Evolutionary conservation across 1,284 basidiomycete species (phyloP), one percentile per base, ranked within the genome.

Genomic region (Chalciporus sp.): DNA sequence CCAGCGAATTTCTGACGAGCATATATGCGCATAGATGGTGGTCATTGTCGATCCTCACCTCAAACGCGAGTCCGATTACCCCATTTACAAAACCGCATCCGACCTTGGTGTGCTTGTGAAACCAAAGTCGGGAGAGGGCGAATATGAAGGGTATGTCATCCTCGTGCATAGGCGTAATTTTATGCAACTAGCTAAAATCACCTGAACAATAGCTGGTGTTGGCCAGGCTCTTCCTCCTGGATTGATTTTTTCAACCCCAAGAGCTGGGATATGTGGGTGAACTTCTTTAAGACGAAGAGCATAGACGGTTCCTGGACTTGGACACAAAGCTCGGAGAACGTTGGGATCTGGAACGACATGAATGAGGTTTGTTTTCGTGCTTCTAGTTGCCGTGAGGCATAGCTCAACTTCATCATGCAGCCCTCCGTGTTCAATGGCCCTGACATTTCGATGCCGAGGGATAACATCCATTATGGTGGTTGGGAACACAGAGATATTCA

Each of bases 281-380:
- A 77, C 11, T 78, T 95, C 57, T 97, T 95, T 78, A 88, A 88
- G 68, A 83, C 84, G 27, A 65, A 78, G 47, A 66, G 72, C 27
- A 58, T 69, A 7, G 71, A 76, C 39, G 79, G 73, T 10, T 76
- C 78, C 31, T 92, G 84, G 82, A 75, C 82, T 2, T 92, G 90
- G 90, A 80, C 77, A 0, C 75, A 89, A 56, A 92, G 89, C 59
- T 92, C 92, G 1, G 83, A 86, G 45, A 85, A 87, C 63, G 82
- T 98, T 10, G 89, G 88, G 67, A 92, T 98, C 57, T 98, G 95
- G 95, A 98, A 98, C 72, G 96, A 99, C 71, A 99, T 99, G 96
- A 98, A 98, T 68, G 96, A 98, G 82, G 91, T 90, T 47, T n/a
- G 74, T 53, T 0, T 2, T 14, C 42, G 42, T 26, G n/a, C 35